Evolutionary conservation across 2,329 filamentous ascomycete genomes (phyloP).

Genomic region (Penicillium sp.): DNA sequence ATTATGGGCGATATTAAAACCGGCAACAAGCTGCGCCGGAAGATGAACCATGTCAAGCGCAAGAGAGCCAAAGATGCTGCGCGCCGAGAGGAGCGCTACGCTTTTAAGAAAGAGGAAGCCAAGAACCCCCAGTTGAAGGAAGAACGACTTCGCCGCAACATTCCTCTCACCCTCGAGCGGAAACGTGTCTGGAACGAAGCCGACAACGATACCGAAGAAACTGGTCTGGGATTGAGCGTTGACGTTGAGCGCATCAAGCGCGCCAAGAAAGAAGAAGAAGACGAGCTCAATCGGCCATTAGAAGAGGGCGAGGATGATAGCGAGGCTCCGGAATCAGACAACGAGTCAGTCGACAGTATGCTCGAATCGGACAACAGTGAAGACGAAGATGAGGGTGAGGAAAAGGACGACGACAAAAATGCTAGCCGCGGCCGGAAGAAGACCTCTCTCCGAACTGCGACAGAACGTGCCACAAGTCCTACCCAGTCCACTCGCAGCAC

Average conservation of each 20-base stretch:
- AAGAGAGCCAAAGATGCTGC: constrained; percentile 74
- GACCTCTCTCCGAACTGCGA: constrained; percentile 40
- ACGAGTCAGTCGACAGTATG: constrained; percentile 73
- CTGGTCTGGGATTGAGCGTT: constrained; percentile 47
- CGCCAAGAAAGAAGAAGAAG: constrained; percentile 48
- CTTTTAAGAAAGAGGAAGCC: constrained; percentile 79
- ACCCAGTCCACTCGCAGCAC: constrained; percentile 57
- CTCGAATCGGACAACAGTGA: constrained; percentile 57
- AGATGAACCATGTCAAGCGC: constrained; percentile 73
- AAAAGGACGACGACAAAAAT: constrained; percentile 47
- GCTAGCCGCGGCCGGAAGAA: constrained; percentile 34
- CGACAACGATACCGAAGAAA: constrained; percentile 52
- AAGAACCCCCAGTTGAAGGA: constrained; percentile 75
- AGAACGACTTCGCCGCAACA: constrained; percentile 72
- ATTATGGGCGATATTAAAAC: constrained; percentile 55
- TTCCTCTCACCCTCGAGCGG: constrained; percentile 77
- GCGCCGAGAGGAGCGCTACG: constrained; percentile 73
- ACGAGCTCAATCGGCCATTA: constrained; percentile 37
- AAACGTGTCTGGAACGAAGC: constrained; percentile 89
- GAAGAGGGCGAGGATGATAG: constrained; percentile 50
- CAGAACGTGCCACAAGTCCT: constrained; percentile 55
- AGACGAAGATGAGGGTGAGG: constrained; percentile 44
- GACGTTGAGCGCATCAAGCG: constrained; percentile 52
- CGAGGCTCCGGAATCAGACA: constrained; percentile 50
- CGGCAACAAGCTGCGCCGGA: constrained; percentile 76